Evolutionary conservation across 2,329 filamentous ascomycete species (phyloP), one percentile per base, ranked within the genome.

Genomic region (Penicillium italicum): DNA sequence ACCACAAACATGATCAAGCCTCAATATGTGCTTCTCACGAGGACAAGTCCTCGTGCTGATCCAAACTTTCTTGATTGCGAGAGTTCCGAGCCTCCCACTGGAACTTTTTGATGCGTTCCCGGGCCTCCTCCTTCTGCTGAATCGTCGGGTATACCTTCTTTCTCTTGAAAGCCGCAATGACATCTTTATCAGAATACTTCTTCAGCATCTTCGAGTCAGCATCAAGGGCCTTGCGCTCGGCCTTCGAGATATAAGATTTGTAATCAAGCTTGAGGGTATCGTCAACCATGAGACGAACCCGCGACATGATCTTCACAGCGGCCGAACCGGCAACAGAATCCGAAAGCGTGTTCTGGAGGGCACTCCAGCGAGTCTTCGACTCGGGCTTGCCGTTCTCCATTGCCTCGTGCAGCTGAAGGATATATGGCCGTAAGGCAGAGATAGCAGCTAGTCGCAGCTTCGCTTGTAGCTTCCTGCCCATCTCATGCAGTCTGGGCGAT

Each of bases 201-300:
- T 63, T 67, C 55, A 74, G 43, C 31, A 62, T 55, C 10, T 59
- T 56, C n/a, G 69, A 65, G 16, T 70, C 64, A 8, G 61, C 38
- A 31, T 63, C n/a, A 16, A 72, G 55, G 7, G 53, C 33, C 31
- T 66, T 53, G 20, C 63, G 63, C 36, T 65, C 63, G 1, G 57
- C 53, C 37, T 71, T 68, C 7, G 68, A 52, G 9, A 72, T 51
- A 1, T 59, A 59, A 22, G 55, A 28, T 28, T 61, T 55, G 24
- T 63, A 64, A 12, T 62, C 62, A 28, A 62, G 49, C 22, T 69
- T 66, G 38, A 73, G 60, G 4, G 72, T 60, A 18, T 70, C 69
- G n/a, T 75, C 72, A n/a, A 73, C 58, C 50, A 77, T 50, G 37
- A 67, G 64, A 37, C 69, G 66, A 22, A 69, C 66, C 20, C 68